Evolutionary conservation across 1,139 yeast genomes (phyloP), one percentile per base, ranked within the genome.

Genomic region (Suhomyces guaymorum): DNA sequence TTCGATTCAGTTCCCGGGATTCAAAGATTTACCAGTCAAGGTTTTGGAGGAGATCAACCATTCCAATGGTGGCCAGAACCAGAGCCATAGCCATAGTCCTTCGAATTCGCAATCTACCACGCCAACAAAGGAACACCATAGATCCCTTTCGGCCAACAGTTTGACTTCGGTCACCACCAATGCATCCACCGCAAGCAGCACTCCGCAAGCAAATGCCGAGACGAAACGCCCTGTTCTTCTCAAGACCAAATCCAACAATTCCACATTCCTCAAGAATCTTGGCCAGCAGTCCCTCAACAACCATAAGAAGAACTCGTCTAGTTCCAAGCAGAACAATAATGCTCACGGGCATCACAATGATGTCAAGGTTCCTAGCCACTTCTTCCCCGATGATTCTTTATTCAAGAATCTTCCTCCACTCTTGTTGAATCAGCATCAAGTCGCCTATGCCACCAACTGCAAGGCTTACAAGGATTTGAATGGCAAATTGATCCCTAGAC

Each of bases 1-100:
- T 42, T 70, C 83, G 22, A 73, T 82, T 13, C 78, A 78, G 45
- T 76, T 82, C 49, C 77, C 85, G 3, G 71, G 71, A 5, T 63
- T 57, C 47, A 62, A 60, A 39, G 67, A 63, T 42, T 52, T 66
- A 30, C 70, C 72, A 4, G 37, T 42, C 23, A 53, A 50, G 28
- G 40, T 47, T 3, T 32, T 42, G 20, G 41, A 36, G 16, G 51
- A 48, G 23, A 26, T 37, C 15, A 7, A 23, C 5, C 28, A 15
- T 10, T 17, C 25, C 20, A 36, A 17, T 8, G 7, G 8, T 17
- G 8, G 19, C 19, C 19, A 23, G 10, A n/a, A n/a, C n/a, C n/a
- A n/a, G n/a, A n/a, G n/a, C n/a, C n/a, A n/a, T n/a, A n/a, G n/a
- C n/a, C 21, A 33, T 9, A 32, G 37, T 8, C 41, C 41, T 19